phyloP scores from a whole-genome alignment of 345 rosid genomes.

The Gossypium anomalum region DNA sequence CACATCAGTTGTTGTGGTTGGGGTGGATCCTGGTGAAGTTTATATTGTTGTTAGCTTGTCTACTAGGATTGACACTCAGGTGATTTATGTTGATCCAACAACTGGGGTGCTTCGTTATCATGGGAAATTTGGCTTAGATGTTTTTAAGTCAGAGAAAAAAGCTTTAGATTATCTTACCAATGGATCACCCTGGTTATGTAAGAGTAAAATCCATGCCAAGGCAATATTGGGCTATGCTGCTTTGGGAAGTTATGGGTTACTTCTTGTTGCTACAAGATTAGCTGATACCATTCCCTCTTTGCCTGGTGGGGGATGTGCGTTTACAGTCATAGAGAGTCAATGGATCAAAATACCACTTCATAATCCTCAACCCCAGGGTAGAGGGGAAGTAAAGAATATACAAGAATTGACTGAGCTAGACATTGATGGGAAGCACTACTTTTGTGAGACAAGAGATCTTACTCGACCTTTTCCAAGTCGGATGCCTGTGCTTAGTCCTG shows the following conservation, averaged over 20 bases:
- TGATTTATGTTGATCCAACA: conserved; percentile 82
- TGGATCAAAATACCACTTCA: conserved; percentile 82
- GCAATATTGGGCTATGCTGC: conserved; percentile 86
- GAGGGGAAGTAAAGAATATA: conserved; percentile 79
- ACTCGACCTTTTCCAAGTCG: conserved; percentile 91
- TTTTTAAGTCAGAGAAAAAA: conserved; percentile 71
- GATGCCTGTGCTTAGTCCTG: conserved; percentile 63
- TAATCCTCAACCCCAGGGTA: conserved; percentile 79
- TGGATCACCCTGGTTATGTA: conserved; percentile 53
- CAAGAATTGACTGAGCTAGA: conserved; percentile 87
- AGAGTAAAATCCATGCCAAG: conserved; percentile 49
- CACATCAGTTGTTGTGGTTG: conserved; percentile 67
- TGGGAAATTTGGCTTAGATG: conserved; percentile 65
- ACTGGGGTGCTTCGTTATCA: conserved; percentile 65
- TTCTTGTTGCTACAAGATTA: conserved; percentile 79
- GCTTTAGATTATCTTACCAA: conserved; percentile 65
- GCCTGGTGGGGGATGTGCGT: conserved; percentile 93
- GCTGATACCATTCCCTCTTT: conserved; percentile 61
- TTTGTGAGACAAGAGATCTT: conserved; percentile 82
- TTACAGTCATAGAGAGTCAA: conserved; percentile 75
- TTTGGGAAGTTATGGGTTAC: conserved; percentile 73
- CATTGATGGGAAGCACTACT: conserved; percentile 89
- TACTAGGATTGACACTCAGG: conserved; percentile 63
- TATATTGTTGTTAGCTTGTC: conserved; percentile 64
- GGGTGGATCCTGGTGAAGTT: conserved; percentile 68